Percentiles rank a stretch among this genome's conserved stretches.
phyloP scores from a whole-genome alignment of 495 filamentous ascomycete genomes.

The Podospora comata region DNA sequence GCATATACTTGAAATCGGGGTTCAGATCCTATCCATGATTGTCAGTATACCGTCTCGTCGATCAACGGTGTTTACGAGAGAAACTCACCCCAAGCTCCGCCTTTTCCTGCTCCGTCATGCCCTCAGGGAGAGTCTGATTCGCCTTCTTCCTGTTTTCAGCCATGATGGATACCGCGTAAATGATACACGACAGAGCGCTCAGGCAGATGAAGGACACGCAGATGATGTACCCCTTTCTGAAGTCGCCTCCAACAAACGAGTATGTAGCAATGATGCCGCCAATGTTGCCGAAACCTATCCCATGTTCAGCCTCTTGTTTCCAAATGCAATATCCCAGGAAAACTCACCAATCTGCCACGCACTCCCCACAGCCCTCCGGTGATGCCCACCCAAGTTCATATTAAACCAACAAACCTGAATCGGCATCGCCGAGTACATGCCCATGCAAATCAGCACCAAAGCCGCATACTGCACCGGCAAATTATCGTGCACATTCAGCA shows the following conservation, averaged over 20 bases:
- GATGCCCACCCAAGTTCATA: slow-evolving; percentile 89
- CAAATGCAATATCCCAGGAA: neutral
- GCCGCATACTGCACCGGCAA: slow-evolving; percentile 63
- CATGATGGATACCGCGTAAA: slow-evolving; percentile 59
- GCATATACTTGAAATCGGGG: slow-evolving; percentile 59
- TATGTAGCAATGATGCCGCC: slow-evolving; percentile 91
- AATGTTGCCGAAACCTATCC: slow-evolving; percentile 75
- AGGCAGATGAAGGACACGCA: slow-evolving; percentile 72
- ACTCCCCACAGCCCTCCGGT: slow-evolving; percentile 73
- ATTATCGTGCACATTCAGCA: slow-evolving; percentile 59
- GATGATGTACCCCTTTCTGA: slow-evolving; percentile 73
- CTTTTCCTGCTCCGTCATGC: slow-evolving; percentile 70
- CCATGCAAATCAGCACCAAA: slow-evolving; percentile 67
- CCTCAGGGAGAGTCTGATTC: slow-evolving; percentile 47
- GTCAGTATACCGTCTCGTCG: slow-evolving; percentile 8
- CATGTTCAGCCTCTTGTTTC: neutral
- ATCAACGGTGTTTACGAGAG: slow-evolving; percentile 8
- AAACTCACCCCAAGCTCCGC: slow-evolving; percentile 54
- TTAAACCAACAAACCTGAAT: slow-evolving; percentile 90
- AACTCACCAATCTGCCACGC: slow-evolving; percentile 73
- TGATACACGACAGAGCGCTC: slow-evolving; percentile 55
- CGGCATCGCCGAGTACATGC: slow-evolving; percentile 70
- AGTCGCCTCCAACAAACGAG: slow-evolving; percentile 72
- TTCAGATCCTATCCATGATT: slow-evolving; percentile 50
- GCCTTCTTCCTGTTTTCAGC: slow-evolving; percentile 66